Conservation (phyloP, 345 rosid species). For the Erucastrum elatum region DNA sequence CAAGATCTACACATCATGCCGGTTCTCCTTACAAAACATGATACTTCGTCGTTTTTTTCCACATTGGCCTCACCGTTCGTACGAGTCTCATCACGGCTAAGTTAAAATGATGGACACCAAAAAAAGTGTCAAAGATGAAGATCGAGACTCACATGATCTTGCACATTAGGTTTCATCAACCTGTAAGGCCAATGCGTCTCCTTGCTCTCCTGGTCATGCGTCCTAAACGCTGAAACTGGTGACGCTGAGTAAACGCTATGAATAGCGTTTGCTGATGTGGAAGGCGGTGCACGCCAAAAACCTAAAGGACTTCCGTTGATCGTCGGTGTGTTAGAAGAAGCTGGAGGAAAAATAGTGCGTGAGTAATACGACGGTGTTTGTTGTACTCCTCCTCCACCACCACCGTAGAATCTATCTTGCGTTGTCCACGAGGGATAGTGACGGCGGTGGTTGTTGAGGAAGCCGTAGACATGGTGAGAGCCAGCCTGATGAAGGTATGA, state of each 20-base stretch:
- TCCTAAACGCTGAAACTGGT: slow-evolving; percentile 24
- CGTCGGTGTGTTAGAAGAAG: slow-evolving; percentile 39
- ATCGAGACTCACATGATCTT: slow-evolving; percentile 96
- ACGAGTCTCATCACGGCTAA: slow-evolving; percentile 27
- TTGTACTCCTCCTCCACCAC: slow-evolving; percentile 44
- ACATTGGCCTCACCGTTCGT: slow-evolving; percentile 14
- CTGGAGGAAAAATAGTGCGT: slow-evolving; percentile 30
- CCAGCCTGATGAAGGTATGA: slow-evolving; percentile 56
- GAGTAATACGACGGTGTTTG: slow-evolving; percentile 55
- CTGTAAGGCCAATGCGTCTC: slow-evolving; percentile 30
- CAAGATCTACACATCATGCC: slow-evolving; percentile 34
- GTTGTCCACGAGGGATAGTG: slow-evolving; percentile 51
- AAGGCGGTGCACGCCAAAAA: slow-evolving; percentile 67
- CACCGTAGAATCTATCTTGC: slow-evolving; percentile 53
- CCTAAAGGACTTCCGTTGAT: slow-evolving; percentile 75
- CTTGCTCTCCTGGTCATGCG: slow-evolving; percentile 25
- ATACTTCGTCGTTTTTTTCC: background rate
- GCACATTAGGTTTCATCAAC: slow-evolving; percentile 50
- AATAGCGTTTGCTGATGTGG: slow-evolving; percentile 36
- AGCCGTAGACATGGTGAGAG: slow-evolving; percentile 52
- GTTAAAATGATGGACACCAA: slow-evolving; percentile 7
- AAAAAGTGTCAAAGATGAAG: slow-evolving; percentile 67
- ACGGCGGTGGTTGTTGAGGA: slow-evolving; percentile 32
- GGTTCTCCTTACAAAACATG: slow-evolving; percentile 7
- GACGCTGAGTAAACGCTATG: slow-evolving; percentile 33